Base-by-base conservation (phyloP, 768 basidiomycete species). In the Leccinum incarnatum region DNA sequence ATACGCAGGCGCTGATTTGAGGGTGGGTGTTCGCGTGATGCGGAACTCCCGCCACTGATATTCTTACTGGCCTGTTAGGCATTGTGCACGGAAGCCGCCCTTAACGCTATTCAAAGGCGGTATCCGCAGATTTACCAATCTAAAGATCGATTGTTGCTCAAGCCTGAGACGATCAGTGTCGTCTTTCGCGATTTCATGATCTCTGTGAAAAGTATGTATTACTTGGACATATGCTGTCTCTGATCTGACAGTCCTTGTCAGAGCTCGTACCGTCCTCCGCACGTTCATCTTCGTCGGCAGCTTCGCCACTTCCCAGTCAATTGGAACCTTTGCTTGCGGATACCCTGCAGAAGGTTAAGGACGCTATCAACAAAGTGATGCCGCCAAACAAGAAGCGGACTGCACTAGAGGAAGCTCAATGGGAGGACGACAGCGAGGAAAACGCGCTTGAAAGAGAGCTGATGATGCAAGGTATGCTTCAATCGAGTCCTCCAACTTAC, bases 71-170 rank as follows among this genome's bases (percentile, higher is more conserved):
- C 8, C 15, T 19, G 37, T 51, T 65, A 85, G 95, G 96, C 97
- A 0, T 77, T 99, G 4, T 98, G 96, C 66, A 98, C 97, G 6
- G 97, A 99, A 76, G 94, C 97, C 10, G 91, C 95, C 1, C 72
- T 99, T 65, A 98, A 98, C 67, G 96, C 96, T 0, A 91, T 99
- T 23, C 97, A 99, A 69, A 78, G 97, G 58, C 81, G 90, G 55
- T 99, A 99, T 72, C 97, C 97, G 0, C 97, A 99, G 72, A 95
- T 98, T 49, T 99, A 99, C 79, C 89, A 92, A 74, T 89, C 92
- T 5, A 84, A 81, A 32, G 95, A 98, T 61, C 81, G 97, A 10
- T 76, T 98, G 2, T 69, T 94, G 51, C 79, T 98, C 55, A 84
- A 92, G 62, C 91, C 95, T 7, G 89, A 92, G 66, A 86, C 87